These are phyloP conservation scores for Dioscorea dumetorum DNA, from an alignment of 106 monocot genomes.

Conservation along the genomic window DNA sequence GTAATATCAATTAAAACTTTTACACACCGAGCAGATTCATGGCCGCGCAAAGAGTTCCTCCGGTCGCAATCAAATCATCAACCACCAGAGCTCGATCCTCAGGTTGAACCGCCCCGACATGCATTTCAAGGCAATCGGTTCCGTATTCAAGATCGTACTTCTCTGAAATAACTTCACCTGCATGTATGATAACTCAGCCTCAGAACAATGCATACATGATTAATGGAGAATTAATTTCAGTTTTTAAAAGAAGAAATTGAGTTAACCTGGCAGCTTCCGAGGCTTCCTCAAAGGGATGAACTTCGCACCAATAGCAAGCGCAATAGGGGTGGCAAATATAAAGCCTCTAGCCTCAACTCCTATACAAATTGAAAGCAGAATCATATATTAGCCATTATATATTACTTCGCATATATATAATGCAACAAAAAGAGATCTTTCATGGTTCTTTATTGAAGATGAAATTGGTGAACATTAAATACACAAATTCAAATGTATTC, in stretches of 20 bases:
- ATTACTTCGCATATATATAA: no score
- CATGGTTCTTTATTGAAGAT: no score
- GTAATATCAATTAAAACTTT: not conserved
- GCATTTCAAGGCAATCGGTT: slow-evolving; percentile 45
- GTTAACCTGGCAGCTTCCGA: slow-evolving; percentile 20
- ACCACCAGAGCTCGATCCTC: slow-evolving; percentile 37
- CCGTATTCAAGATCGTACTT: slow-evolving; percentile 44
- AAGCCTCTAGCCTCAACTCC: slow-evolving; percentile 39
- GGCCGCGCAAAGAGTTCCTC: slow-evolving; percentile 45
- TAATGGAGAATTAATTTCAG: no score
- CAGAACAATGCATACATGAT: no score
- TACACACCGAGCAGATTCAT: slow-evolving; percentile 36
- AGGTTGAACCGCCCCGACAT: slow-evolving; percentile 32
- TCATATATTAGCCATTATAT: no score
- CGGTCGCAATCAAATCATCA: slow-evolving; percentile 45
- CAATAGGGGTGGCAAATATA: slow-evolving; percentile 33
- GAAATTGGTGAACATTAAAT: no score
- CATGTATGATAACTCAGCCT: no score
- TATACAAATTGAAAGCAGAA: not conserved
- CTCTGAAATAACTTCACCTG: slow-evolving; percentile 43
- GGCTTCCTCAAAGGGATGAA: slow-evolving; percentile 39
- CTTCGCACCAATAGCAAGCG: slow-evolving; percentile 33
- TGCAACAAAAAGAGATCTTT: no score
- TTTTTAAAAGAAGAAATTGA: not conserved
- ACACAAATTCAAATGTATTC: no score